Evolutionary conservation across 2,329 filamentous ascomycete genomes (phyloP).

Genomic region (Penicillium glabrum): DNA sequence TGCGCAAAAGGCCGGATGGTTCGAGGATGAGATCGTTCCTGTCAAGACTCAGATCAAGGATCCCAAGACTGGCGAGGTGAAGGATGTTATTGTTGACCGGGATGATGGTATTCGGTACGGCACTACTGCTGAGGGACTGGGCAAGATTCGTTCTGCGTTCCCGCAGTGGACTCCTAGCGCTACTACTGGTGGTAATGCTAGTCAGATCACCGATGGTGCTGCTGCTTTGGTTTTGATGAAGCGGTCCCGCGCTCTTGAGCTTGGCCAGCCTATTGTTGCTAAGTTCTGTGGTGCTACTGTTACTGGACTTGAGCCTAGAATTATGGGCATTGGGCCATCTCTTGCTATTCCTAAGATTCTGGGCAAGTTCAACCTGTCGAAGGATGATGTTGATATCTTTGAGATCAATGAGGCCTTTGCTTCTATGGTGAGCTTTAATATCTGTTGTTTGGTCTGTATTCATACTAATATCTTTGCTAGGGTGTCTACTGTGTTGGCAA

Average conservation of each 20-base stretch:
- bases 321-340: slow-evolving; percentile 92
- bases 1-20: slow-evolving; percentile 80
- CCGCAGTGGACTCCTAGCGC: slow-evolving; percentile 70
- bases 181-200: slow-evolving; percentile 91
- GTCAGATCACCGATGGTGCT: slow-evolving; percentile 88
- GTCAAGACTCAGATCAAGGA: slow-evolving; percentile 81
- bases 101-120: slow-evolving; percentile 84
- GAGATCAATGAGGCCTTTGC: slow-evolving; percentile 86
- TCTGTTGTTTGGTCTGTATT: neutral
- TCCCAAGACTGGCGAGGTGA: slow-evolving; percentile 80
- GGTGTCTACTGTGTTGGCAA: slow-evolving; percentile 87
- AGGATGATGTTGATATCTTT: slow-evolving; percentile 42
- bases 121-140: slow-evolving; percentile 77
- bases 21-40: slow-evolving; percentile 82
- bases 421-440: slow-evolving; percentile 45
- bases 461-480: slow-evolving; percentile 48
- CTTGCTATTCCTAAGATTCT: slow-evolving; percentile 89
- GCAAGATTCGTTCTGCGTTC: slow-evolving; percentile 84
- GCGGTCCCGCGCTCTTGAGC: slow-evolving; percentile 76
- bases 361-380: slow-evolving; percentile 71
- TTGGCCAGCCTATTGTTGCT: slow-evolving; percentile 81
- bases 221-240: slow-evolving; percentile 92
- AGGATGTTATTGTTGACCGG: slow-evolving; percentile 71
- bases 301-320: slow-evolving; percentile 79
- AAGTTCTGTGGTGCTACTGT: slow-evolving; percentile 84